phyloP scores from a whole-genome alignment of 345 rosid genomes.

The Murraya paniculata region DNA sequence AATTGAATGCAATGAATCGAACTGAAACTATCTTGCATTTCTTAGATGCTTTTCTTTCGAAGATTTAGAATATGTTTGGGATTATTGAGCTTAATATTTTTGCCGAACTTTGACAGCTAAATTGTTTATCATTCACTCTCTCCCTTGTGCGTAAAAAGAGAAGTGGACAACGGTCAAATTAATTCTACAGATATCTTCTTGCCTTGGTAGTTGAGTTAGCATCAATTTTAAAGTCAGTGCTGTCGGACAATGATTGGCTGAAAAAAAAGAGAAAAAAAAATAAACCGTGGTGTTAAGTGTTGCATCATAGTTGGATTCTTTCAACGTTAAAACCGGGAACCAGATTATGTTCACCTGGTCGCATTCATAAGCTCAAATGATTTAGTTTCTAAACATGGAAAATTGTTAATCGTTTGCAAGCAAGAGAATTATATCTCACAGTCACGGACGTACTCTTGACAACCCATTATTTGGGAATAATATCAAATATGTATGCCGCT shows the following conservation, averaged over 20 bases:
- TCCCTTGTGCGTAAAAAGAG: neutral
- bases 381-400: too few species aligned
- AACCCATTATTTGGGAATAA: neutral
- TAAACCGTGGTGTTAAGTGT: neutral
- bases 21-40: too few species aligned
- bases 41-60: too few species aligned
- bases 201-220: neutral
- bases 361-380: neutral
- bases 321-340: neutral
- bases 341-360: neutral
- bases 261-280: neutral
- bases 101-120: too few species aligned
- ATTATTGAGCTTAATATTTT: too few species aligned
- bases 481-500: neutral
- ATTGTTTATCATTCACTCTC: neutral
- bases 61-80: too few species aligned
- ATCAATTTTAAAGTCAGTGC: neutral
- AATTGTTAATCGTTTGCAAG: too few species aligned
- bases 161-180: neutral
- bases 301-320: too few species aligned
- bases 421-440: neutral
- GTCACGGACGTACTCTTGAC: conserved; percentile 1
- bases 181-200: neutral
- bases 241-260: neutral
- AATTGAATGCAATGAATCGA: too few species aligned